Evolutionary conservation across 2,329 filamentous ascomycete species (phyloP).

Genomic region (Aspergillus ochraceoroseus): DNA sequence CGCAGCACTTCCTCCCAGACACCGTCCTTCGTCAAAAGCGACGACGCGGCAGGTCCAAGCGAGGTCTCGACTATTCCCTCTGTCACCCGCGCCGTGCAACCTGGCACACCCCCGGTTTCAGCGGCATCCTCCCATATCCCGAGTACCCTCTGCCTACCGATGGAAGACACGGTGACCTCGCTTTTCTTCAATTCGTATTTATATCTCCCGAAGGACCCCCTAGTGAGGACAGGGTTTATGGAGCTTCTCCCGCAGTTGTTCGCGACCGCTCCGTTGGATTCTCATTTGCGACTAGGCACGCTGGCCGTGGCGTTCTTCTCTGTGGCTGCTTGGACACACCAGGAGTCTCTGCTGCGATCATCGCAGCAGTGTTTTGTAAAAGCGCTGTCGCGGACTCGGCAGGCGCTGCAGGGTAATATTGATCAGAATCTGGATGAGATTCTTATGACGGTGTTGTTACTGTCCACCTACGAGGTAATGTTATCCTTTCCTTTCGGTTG

Average conservation of each 20-base stretch:
- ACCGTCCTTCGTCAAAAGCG: neutral
- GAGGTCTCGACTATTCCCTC: neutral
- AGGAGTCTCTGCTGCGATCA: constrained; percentile 20
- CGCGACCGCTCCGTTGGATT: constrained; percentile 19
- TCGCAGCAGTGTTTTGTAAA: constrained; percentile 25
- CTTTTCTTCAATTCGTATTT: constrained; percentile 32
- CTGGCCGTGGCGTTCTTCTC: constrained; percentile 30
- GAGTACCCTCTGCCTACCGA: constrained; percentile 17
- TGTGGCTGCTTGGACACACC: constrained; percentile 29
- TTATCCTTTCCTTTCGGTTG: too few relatives aligned
- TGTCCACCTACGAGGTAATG: constrained; percentile 29
- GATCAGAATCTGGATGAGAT: constrained; percentile 22
- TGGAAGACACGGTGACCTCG: constrained; percentile 27
- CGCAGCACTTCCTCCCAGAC: neutral
- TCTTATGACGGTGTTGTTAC: constrained; percentile 25
- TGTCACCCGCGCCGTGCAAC: neutral
- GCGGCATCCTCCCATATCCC: constrained; percentile 10
- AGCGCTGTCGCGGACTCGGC: constrained; percentile 25
- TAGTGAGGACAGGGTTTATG: constrained; percentile 27
- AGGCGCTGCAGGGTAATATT: constrained; percentile 20
- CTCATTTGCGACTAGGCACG: constrained; percentile 23
- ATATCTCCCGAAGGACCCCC: constrained; percentile 25
- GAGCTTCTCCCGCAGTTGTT: constrained; percentile 26
- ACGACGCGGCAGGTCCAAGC: neutral
- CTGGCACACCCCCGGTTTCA: neutral